Base-by-base conservation (phyloP, 176 grass and related monocot species). In the Rhynchospora tenuis region DNA sequence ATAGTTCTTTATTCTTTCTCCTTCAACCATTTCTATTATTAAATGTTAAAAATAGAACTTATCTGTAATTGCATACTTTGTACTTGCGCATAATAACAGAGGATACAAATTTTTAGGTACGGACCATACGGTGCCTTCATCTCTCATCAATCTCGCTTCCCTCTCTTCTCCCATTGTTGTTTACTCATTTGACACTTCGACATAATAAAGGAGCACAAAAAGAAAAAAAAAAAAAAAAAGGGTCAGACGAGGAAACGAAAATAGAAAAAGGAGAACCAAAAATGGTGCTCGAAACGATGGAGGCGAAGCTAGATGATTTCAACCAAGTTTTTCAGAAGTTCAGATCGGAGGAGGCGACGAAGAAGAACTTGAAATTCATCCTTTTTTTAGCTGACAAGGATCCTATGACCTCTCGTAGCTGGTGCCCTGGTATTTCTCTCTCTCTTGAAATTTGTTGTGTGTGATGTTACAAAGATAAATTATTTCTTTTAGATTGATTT, bases 311-410 rank as follows among this genome's bases (percentile, higher is more conserved):
- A 55, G 81, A 85, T 58, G 81, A 86, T 80, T 90, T 90, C 64
- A 68, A 73, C 42, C 38, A 80, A 45, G 85, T 80, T 6, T 90
- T 90, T 80, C 57, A 64, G 62, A 65, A 86, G 50, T 86, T 86
- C 64, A 70, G 78, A 68, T 80, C 55, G 9, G 69, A 85, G 50
- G 55, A 78, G 19, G 55, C 69, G 54, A 48, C 73, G 23, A 79
- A 62, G 62, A 65, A 66, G 44, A 42, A 82, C 80, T 54, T 91
- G 77, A 94, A 94, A 83, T 89, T 98, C 64, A 85, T 98, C 68
- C 92, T 98, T 68, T 94, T 98, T 83, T 84, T 98, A 42, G 90
- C 95, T 70, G 89, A 98, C 88, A 93, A 91, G 24, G 74, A 98
- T 29, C 87, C 90, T 2, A 59, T 78, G 45, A 90, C 95, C 92